Percentiles rank a stretch among this genome's conserved stretches.
phyloP scores from a whole-genome alignment of 2,329 filamentous ascomycete species.

The Coleophoma eucalyptorum region DNA sequence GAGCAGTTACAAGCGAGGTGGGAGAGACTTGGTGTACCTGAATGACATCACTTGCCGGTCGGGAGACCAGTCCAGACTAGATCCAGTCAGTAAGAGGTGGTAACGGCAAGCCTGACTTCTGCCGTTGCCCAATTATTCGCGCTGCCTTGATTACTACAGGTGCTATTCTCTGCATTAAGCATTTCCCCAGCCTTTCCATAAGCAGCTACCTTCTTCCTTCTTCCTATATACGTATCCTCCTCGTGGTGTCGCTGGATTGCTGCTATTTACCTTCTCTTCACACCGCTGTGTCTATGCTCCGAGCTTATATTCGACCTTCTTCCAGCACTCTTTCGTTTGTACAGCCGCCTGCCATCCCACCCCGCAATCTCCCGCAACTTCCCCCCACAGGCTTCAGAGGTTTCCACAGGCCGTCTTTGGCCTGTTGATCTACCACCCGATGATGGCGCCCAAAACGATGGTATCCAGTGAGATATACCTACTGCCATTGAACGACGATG shows the following conservation, averaged over 20 bases:
- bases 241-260: not conserved
- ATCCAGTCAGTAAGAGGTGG: too few species aligned
- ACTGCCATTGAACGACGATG: slow-evolving; percentile 86
- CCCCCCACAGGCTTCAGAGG: too few species aligned
- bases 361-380: too few species aligned
- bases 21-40: not conserved
- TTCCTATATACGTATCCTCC: not conserved
- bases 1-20: not conserved
- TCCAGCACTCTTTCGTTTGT: not conserved
- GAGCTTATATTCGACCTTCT: not conserved
- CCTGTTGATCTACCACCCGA: not conserved
- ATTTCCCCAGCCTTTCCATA: not conserved
- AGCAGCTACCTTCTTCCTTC: not conserved
- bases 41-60: not conserved
- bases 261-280: not conserved
- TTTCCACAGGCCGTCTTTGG: not conserved
- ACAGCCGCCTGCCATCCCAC: not conserved
- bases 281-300: not conserved
- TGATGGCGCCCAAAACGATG: slow-evolving; percentile 58
- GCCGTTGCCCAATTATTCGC: not conserved
- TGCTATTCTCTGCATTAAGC: too few species aligned
- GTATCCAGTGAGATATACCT: slow-evolving; percentile 75
- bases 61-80: not conserved
- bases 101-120: too few species aligned
- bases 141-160: not conserved